phyloP scores from a whole-genome alignment of 495 filamentous ascomycete species.

The Aspergillus sclerotioniger region DNA sequence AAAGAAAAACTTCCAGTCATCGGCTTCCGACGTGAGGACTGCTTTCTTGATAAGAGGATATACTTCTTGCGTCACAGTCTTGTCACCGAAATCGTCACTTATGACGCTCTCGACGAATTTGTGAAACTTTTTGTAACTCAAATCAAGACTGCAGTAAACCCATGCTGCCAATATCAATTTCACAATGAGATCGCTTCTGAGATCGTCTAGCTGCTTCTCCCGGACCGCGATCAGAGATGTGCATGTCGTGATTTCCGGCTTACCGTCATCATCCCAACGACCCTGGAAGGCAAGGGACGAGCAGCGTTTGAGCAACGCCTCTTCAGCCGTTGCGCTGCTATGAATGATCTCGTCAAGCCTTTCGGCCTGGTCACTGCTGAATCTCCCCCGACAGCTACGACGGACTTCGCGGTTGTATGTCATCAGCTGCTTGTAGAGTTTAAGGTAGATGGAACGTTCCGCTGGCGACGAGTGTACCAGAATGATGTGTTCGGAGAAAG shows the following conservation, averaged over 20 bases:
- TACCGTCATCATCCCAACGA: slow-evolving; percentile 10
- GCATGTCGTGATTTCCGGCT: slow-evolving; percentile 20
- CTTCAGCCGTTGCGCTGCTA: slow-evolving; percentile 37
- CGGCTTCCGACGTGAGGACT: slow-evolving; percentile 1
- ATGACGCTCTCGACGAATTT: slow-evolving; percentile 25
- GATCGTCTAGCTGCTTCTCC: slow-evolving; percentile 29
- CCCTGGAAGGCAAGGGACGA: slow-evolving; percentile 28
- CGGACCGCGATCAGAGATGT: slow-evolving; percentile 21
- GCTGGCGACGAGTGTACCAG: slow-evolving; percentile 36
- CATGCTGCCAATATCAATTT: slow-evolving; percentile 33
- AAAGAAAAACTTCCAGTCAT: slow-evolving; percentile 29
- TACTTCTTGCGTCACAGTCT: slow-evolving; percentile 15
- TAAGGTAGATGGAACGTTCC: slow-evolving; percentile 47
- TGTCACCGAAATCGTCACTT: slow-evolving; percentile 28
- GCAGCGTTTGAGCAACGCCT: slow-evolving; percentile 50
- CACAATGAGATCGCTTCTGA: slow-evolving; percentile 26
- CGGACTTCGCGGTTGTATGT: slow-evolving; percentile 42
- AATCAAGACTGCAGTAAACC: slow-evolving; percentile 26
- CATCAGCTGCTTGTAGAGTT: slow-evolving; percentile 44
- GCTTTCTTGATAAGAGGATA: slow-evolving; percentile 19
- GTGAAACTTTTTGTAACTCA: slow-evolving; percentile 19
- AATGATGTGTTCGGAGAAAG: slow-evolving; percentile 33
- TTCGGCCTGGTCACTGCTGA: slow-evolving; percentile 36
- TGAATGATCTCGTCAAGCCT: slow-evolving; percentile 44
- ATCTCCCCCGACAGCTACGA: slow-evolving; percentile 27